Conservation (phyloP, 2,329 filamentous ascomycete species). For the Fusarium nodosum region DNA sequence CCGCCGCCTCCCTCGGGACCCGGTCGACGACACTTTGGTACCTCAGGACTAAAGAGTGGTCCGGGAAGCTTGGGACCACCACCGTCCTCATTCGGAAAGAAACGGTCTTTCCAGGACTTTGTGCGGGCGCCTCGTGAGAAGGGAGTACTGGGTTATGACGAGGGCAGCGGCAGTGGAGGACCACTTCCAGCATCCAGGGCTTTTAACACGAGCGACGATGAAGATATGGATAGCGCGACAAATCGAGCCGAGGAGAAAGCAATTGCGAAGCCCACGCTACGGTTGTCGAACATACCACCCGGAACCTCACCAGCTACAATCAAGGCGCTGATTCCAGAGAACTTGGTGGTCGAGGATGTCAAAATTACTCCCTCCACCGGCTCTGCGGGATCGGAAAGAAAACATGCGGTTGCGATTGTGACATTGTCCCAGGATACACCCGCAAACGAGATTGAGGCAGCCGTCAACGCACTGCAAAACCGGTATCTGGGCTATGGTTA, state of each 20-base stretch:
- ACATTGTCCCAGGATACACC: slow-evolving; percentile 85
- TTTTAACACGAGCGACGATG: slow-evolving; percentile 77
- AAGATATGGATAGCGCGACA: slow-evolving; percentile 61
- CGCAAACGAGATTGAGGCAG: slow-evolving; percentile 84
- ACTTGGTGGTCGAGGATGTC: slow-evolving; percentile 77
- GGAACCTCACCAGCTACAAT: slow-evolving; percentile 71
- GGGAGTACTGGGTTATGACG: slow-evolving; percentile 55
- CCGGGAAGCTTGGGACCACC: slow-evolving; percentile 72
- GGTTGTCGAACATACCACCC: slow-evolving; percentile 72
- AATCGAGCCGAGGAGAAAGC: slow-evolving; percentile 69
- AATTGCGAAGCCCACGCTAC: slow-evolving; percentile 72
- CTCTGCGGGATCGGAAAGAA: slow-evolving; percentile 71
- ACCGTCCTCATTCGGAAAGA: slow-evolving; percentile 65
- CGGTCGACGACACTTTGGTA: slow-evolving; percentile 75
- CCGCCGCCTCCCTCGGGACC: slow-evolving; percentile 43
- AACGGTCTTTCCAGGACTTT: slow-evolving; percentile 64
- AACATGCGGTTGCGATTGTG: slow-evolving; percentile 82
- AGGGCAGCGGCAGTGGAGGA: slow-evolving; percentile 52
- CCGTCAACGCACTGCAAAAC: slow-evolving; percentile 83
- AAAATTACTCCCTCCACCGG: slow-evolving; percentile 73
- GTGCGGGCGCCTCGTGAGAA: slow-evolving; percentile 54
- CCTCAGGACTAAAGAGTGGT: slow-evolving; percentile 68
- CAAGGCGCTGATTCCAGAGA: slow-evolving; percentile 70
- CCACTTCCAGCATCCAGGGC: slow-evolving; percentile 75
- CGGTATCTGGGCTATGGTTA: slow-evolving; percentile 88